phyloP scores from a whole-genome alignment of 1,284 basidiomycete genomes.

The Apiotrichum gracile region DNA sequence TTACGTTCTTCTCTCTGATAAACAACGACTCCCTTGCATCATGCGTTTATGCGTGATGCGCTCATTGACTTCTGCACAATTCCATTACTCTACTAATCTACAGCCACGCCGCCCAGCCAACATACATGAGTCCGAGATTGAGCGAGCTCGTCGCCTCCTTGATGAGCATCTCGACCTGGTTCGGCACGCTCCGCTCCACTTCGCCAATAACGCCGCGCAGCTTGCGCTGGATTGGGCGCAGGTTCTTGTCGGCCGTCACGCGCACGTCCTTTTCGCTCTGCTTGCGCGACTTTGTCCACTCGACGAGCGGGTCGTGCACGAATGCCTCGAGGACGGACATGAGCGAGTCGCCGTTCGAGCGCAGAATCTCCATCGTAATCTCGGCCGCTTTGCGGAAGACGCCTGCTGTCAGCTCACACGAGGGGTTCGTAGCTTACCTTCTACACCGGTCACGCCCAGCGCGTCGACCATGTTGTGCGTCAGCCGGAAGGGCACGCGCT shows the following conservation, averaged over 20 bases:
- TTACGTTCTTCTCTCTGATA: too few relatives aligned
- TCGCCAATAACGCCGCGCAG: constrained; percentile 61
- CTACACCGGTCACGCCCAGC: constrained; percentile 86
- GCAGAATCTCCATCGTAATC: constrained; percentile 78
- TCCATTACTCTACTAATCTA: constrained; percentile 16
- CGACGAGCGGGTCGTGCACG: constrained; percentile 93
- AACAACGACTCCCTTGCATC: too few relatives aligned
- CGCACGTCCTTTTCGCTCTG: constrained; percentile 48
- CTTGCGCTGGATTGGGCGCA: constrained; percentile 76
- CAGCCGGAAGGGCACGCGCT: constrained; percentile 90
- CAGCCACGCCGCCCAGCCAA: constrained; percentile 80
- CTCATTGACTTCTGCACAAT: background rate
- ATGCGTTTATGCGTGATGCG: too few relatives aligned
- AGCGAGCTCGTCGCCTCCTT: constrained; percentile 69
- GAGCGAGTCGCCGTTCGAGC: constrained; percentile 86
- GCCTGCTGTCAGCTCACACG: constrained; percentile 51
- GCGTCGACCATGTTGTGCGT: constrained; percentile 94
- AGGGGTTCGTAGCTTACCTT: constrained; percentile 55
- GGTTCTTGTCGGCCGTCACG: constrained; percentile 63
- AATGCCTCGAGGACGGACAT: constrained; percentile 97
- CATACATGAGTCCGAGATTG: constrained; percentile 58
- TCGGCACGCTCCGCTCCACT: constrained; percentile 60
- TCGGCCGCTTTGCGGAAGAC: constrained; percentile 90
- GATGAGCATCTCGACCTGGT: constrained; percentile 83
- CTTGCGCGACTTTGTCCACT: constrained; percentile 75